Percentiles rank a stretch among this genome's conserved stretches.
Evolutionary conservation across 2,329 filamentous ascomycete genomes (phyloP).

Genomic region (Aurifilum marmelostoma): DNA sequence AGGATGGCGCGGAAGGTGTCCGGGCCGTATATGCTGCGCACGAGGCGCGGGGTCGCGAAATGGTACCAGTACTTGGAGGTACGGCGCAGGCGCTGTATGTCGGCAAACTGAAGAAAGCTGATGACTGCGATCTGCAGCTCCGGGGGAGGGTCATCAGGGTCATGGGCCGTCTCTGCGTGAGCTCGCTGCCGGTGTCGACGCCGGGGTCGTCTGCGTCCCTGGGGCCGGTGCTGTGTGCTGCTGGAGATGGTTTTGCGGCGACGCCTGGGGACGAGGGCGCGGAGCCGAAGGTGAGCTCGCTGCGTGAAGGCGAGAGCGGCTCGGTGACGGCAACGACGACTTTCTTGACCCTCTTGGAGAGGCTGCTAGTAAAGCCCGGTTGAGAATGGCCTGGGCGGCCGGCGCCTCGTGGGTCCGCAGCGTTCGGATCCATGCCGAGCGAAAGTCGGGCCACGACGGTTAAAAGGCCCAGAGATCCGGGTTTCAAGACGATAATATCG

Average conservation of each 20-base stretch:
- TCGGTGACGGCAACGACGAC: conserved; percentile 23
- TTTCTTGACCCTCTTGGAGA: conserved; percentile 11
- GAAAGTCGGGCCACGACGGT: no score
- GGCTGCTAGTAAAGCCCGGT: background rate
- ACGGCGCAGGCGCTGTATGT: conserved; percentile 47
- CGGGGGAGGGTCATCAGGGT: conserved; percentile 41
- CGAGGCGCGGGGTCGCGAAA: conserved; percentile 40
- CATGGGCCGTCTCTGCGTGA: conserved; percentile 1
- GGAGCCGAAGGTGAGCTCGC: conserved; percentile 19
- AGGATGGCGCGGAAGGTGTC: conserved; percentile 31
- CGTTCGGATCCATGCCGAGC: background rate
- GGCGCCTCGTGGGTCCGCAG: background rate
- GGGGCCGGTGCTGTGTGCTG: conserved; percentile 18
- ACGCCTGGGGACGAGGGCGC: conserved; percentile 2
- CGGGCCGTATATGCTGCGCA: conserved; percentile 43
- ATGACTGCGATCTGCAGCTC: conserved; percentile 49
- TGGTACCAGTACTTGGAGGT: conserved; percentile 44
- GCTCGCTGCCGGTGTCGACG: background rate
- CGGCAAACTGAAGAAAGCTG: conserved; percentile 45
- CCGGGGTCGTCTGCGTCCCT: conserved; percentile 8
- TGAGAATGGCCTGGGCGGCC: background rate
- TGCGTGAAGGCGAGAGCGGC: conserved; percentile 19
- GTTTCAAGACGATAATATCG: background rate
- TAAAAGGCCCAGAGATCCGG: background rate
- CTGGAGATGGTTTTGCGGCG: conserved; percentile 18